Conservation (phyloP, 2,329 filamentous ascomycete genomes). For the Penicillium sp. region DNA sequence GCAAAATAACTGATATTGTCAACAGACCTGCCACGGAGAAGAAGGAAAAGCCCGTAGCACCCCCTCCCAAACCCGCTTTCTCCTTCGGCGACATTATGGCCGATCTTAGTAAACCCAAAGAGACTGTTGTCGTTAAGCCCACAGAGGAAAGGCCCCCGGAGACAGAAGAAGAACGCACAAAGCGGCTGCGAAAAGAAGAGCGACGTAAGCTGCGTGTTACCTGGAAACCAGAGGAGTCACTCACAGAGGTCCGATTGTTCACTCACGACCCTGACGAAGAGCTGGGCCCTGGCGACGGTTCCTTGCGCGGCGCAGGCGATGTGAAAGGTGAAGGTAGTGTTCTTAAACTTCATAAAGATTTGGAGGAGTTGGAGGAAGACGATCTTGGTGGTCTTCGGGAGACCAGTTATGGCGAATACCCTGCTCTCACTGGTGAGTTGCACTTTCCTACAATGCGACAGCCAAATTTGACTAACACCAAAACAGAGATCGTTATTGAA, state of each 20-base stretch:
- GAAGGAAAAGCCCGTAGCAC: conserved; percentile 34
- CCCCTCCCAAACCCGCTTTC: conserved; percentile 43
- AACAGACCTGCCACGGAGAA: conserved; percentile 34
- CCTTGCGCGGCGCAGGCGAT: conserved; percentile 59
- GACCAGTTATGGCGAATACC: conserved; percentile 39
- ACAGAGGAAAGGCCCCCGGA: conserved; percentile 56
- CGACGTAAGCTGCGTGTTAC: conserved; percentile 61
- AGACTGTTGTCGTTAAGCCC: conserved; percentile 51
- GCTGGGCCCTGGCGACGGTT: conserved; percentile 57
- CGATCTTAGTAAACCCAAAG: conserved; percentile 58
- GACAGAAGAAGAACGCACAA: conserved; percentile 60
- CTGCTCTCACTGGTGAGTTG: conserved; percentile 34
- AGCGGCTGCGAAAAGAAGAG: conserved; percentile 61
- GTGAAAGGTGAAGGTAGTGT: conserved; percentile 57
- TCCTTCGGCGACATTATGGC: conserved; percentile 52
- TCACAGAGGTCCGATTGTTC: conserved; percentile 60
- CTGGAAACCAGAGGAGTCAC: conserved; percentile 59
- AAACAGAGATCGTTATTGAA: conserved; percentile 42
- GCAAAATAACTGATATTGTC: conserved; percentile 13
- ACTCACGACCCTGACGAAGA: conserved; percentile 65
- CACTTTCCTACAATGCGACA: not conserved
- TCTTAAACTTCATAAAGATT: conserved; percentile 53
- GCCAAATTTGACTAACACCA: conserved; percentile 5
- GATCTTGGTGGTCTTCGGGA: conserved; percentile 54
- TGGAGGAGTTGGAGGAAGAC: conserved; percentile 60